Conservation (phyloP, 83 land plant genomes). For the Picea engelmannii region DNA sequence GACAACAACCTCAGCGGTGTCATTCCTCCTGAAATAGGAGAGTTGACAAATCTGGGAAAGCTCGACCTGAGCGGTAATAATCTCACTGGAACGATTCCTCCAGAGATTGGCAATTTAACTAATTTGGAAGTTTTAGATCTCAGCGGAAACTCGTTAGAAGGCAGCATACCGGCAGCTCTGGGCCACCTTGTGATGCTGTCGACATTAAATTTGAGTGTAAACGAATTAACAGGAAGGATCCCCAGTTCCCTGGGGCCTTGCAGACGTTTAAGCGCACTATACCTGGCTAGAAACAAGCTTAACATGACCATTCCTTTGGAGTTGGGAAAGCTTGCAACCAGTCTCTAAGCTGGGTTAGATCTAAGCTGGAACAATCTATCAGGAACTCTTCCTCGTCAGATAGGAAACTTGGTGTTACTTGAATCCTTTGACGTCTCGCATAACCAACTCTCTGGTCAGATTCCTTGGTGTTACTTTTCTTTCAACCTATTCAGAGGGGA, state of each 20-base stretch:
- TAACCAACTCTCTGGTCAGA: slow-evolving; percentile 39
- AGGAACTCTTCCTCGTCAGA: slow-evolving; percentile 44
- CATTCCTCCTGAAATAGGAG: too few species aligned
- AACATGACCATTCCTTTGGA: slow-evolving; percentile 17
- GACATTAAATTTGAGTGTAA: too few species aligned
- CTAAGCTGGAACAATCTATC: slow-evolving; percentile 48
- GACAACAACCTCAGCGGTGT: too few species aligned
- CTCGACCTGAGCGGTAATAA: too few species aligned
- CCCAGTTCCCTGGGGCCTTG: slow-evolving; percentile 13
- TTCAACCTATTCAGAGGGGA: slow-evolving; percentile 49
- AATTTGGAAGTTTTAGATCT: background rate
- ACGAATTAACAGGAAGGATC: background rate
- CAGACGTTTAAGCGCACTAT: background rate
- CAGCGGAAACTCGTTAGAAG: background rate
- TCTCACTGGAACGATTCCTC: too few species aligned
- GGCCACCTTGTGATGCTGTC: too few species aligned
- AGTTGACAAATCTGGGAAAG: too few species aligned
- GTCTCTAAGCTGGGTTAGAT: slow-evolving; percentile 27
- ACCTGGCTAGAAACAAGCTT: too few species aligned
- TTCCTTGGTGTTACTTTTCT: slow-evolving; percentile 46
- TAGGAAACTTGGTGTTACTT: slow-evolving; percentile 24
- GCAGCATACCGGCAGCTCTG: too few species aligned
- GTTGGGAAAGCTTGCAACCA: slow-evolving; percentile 1
- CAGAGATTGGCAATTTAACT: too few species aligned
- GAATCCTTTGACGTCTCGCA: slow-evolving; percentile 22